These are phyloP conservation scores for Forsythia viridissima DNA, from an alignment of 257 asterid genomes.

Conservation along the genomic window DNA sequence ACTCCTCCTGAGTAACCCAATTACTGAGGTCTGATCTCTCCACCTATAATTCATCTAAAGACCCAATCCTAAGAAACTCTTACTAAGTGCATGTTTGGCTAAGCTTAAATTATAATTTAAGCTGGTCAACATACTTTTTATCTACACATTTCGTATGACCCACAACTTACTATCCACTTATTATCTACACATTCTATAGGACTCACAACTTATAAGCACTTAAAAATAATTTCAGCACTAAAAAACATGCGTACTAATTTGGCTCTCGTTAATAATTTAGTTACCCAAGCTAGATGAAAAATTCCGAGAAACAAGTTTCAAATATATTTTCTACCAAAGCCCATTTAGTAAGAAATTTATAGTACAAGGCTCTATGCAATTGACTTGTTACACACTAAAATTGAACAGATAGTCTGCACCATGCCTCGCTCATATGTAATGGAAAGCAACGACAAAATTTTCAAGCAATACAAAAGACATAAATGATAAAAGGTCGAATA, in stretches of 20 bases:
- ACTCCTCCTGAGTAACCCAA: neutral
- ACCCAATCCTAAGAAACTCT: neutral
- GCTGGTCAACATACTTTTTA: too few relatives aligned
- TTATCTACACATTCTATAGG: too few relatives aligned
- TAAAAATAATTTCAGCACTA: too few relatives aligned
- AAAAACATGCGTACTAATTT: neutral
- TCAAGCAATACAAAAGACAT: slow-evolving; percentile 9
- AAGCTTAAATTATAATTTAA: too few relatives aligned
- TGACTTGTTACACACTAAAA: neutral
- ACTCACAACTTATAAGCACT: too few relatives aligned
- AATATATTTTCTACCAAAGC: neutral
- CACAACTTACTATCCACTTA: too few relatives aligned
- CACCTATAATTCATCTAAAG: neutral
- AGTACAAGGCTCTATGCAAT: neutral
- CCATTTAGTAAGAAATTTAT: neutral
- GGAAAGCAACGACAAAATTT: slow-evolving; percentile 1
- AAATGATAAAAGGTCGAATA: neutral
- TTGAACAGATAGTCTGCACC: neutral
- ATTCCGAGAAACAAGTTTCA: neutral
- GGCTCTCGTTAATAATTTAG: neutral
- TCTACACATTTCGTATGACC: too few relatives aligned
- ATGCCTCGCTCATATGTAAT: slow-evolving; percentile 8
- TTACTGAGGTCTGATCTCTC: neutral
- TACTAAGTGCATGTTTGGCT: too few relatives aligned
- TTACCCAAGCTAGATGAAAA: neutral